phyloP scores from a whole-genome alignment of 2,329 filamentous ascomycete species.

The Scorias spongiosa region DNA sequence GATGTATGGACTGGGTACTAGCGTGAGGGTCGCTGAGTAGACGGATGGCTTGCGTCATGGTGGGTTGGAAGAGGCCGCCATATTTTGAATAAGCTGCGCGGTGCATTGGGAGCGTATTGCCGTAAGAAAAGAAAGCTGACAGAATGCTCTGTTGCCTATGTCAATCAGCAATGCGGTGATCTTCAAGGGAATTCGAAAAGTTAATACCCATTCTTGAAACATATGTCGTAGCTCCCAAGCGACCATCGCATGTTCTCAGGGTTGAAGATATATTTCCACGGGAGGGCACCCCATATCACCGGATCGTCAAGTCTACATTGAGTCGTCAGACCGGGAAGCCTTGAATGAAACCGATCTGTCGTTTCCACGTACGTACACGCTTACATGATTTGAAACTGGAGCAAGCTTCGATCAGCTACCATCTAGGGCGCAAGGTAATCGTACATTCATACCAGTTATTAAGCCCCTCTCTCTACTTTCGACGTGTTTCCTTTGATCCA shows the following conservation, averaged over 20 bases:
- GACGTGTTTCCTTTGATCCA: conserved; percentile 58
- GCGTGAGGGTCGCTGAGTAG: conserved; percentile 47
- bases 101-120: conserved; percentile 83
- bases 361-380: conserved; percentile 52
- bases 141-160: conserved; percentile 35
- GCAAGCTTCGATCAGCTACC: conserved; percentile 1
- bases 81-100: conserved; percentile 60
- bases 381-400: conserved; percentile 73
- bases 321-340: conserved; percentile 5
- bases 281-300: conserved; percentile 80
- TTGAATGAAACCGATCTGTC: neutral
- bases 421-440: neutral
- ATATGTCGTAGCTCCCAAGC: conserved; percentile 87
- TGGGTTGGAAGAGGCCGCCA: conserved; percentile 82
- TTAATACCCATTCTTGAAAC: conserved; percentile 66
- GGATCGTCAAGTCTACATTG: conserved; percentile 72
- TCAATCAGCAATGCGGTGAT: conserved; percentile 4
- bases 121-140: conserved; percentile 69
- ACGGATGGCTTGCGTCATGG: conserved; percentile 70
- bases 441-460: conserved; percentile 53
- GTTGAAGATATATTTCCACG: conserved; percentile 55
- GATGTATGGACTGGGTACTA: conserved; percentile 27
- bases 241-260: conserved; percentile 72
- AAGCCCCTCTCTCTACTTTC: conserved; percentile 57
- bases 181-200: conserved; percentile 1